phyloP scores from a whole-genome alignment of 2,329 filamentous ascomycete genomes.

The Penicillium sp. region DNA sequence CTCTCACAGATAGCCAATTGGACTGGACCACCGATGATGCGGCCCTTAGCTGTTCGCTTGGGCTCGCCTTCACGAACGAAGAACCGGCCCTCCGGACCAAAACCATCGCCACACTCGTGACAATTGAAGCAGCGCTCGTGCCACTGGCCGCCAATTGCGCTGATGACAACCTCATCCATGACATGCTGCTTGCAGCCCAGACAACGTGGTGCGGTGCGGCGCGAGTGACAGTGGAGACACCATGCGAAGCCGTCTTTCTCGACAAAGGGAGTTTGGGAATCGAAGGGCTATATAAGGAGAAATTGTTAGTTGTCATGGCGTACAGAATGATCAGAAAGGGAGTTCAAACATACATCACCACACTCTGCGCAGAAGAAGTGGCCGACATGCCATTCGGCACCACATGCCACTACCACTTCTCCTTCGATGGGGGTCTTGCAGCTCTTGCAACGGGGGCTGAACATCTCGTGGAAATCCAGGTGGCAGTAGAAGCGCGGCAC shows the following conservation, averaged over 20 bases:
- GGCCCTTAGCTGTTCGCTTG: conserved; percentile 44
- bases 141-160: conserved; percentile 88
- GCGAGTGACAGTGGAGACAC: conserved; percentile 91
- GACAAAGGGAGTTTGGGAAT: conserved; percentile 71
- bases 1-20: conserved; percentile 61
- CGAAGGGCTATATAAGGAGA: conserved; percentile 51
- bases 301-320: conserved; percentile 13
- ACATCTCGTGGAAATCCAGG: conserved; percentile 96
- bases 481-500: conserved; percentile 89
- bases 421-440: conserved; percentile 96
- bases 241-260: conserved; percentile 98
- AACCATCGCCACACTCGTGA: conserved; percentile 60
- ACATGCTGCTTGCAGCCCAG: conserved; percentile 79
- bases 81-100: conserved; percentile 60
- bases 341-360: conserved; percentile 62
- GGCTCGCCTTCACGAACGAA: conserved; percentile 58
- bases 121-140: conserved; percentile 91
- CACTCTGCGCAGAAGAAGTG: conserved; percentile 99
- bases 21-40: conserved; percentile 48
- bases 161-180: conserved; percentile 84
- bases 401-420: conserved; percentile 89
- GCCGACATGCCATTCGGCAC: conserved; percentile 92
- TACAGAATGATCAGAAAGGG: neutral
- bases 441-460: conserved; percentile 87
- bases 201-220: conserved; percentile 86